Evolutionary conservation across 352 stramenopile genomes (phyloP).

Genomic region (Phytopythium sindhum): DNA sequence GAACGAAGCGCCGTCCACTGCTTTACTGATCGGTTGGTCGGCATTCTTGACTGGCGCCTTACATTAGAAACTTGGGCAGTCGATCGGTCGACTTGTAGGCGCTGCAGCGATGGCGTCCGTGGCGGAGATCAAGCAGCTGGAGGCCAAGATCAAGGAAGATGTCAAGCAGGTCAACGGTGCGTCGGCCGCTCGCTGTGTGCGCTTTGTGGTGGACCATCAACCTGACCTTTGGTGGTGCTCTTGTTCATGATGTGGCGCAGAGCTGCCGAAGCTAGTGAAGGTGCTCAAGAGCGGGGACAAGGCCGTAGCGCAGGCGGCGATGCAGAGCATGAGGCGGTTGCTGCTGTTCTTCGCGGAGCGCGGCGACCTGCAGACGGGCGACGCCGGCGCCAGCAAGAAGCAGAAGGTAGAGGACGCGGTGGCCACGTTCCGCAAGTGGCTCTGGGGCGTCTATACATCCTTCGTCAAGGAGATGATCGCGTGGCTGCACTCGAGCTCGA

Average conservation of each 20-base stretch:
- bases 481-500: conserved; percentile 46
- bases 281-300: conserved; percentile 71
- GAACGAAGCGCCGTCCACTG: background rate
- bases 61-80: background rate
- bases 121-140: conserved; percentile 82
- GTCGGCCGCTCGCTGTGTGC: conserved; percentile 6
- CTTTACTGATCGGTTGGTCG: background rate
- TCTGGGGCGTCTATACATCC: conserved; percentile 75
- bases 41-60: background rate
- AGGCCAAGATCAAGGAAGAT: conserved; percentile 84
- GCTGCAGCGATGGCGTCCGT: conserved; percentile 40
- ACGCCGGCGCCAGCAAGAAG: conserved; percentile 27
- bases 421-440: conserved; percentile 76
- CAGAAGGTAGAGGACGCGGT: conserved; percentile 64
- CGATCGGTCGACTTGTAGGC: background rate
- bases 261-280: conserved; percentile 75
- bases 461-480: conserved; percentile 85
- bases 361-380: conserved; percentile 49
- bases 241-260: conserved; percentile 22
- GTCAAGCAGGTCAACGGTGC: conserved; percentile 82
- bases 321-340: conserved; percentile 77
- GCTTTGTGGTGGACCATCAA: too few relatives aligned
- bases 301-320: conserved; percentile 61
- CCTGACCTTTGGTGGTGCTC: background rate
- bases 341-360: conserved; percentile 84